Base-by-base conservation (phyloP, 768 basidiomycete genomes). In the Nevesoporus exiguus region DNA sequence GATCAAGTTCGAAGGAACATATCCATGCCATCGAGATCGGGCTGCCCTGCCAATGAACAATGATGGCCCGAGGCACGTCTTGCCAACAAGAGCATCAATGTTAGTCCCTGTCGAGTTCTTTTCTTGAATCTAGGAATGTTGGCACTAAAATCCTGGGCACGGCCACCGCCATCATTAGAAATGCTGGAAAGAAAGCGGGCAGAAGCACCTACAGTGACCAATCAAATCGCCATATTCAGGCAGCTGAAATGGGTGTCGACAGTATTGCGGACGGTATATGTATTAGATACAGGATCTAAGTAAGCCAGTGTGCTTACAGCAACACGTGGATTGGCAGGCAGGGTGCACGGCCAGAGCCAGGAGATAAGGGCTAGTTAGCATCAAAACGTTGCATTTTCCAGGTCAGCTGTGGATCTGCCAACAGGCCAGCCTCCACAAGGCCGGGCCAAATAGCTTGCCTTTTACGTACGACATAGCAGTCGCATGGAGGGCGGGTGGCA, bases 361-460 rank as follows among this genome's bases (percentile, higher is more conserved):
- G 34, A 39, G 33, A 42, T 37, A 45, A 17, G 13, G 30, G 0
- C 39, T 37, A 41, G 27, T 2, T 39, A 22, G 42, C 40, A 43
- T 47, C 44, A 52, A 59, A 52, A 59, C 61, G 56, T 54, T 58
- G 56, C 13, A 21, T 27, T 48, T 44, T 21, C 33, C 34, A 39
- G 19, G n/a, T 29, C 34, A 13, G 45, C 56, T 52, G 52, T 40
- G 44, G n/a, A 29, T 13, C n/a, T 62, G 51, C 61, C 61, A 63
- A 63, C 44, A 6, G n/a, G 47, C 54, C 55, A 57, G 43, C 19
- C 0, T 41, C 42, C 61, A 64, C 52, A 58, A 64, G 61, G 62
- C 37, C 1, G 33, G 17, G 44, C 0, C 21, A 39, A 17, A 13
- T 0, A n/a, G 22, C 55, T 21, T 49, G 5, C 41, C 3, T n/a